Conservation (phyloP, 805 yeast genomes). For the Candida ulmi region DNA sequence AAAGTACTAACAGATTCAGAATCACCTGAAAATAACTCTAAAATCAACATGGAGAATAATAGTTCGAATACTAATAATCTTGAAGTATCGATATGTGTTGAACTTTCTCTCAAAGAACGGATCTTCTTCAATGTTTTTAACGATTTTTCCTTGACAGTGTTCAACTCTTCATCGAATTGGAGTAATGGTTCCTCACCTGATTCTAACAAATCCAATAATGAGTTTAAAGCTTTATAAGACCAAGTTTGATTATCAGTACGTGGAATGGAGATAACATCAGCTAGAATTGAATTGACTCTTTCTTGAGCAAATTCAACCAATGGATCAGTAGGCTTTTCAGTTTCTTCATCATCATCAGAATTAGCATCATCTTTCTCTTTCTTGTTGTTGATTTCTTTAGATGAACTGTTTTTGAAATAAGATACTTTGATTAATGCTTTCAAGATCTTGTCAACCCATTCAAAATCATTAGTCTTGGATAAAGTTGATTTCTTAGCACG, state of each 20-base stretch:
- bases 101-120: conserved; percentile 28
- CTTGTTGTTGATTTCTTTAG: too few relatives aligned
- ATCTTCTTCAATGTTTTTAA: conserved; percentile 42
- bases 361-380: too few relatives aligned
- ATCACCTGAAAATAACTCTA: conserved; percentile 74
- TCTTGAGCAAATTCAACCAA: conserved; percentile 47
- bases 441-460: conserved; percentile 27
- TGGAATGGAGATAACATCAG: conserved; percentile 44
- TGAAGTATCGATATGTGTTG: conserved; percentile 19
- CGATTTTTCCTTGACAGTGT: conserved; percentile 41
- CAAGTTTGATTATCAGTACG: conserved; percentile 47
- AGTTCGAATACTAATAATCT: conserved; percentile 66
- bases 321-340: conserved; percentile 14
- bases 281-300: conserved; percentile 61
- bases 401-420: conserved; percentile 19
- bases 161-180: conserved; percentile 56
- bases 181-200: conserved; percentile 24
- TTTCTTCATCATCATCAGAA: conserved; percentile 8
- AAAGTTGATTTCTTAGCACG: conserved; percentile 35
- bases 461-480: conserved; percentile 15
- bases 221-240: conserved; percentile 50
- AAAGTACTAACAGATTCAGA: conserved; percentile 70
- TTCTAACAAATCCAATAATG: conserved; percentile 25
- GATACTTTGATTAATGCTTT: conserved; percentile 25
- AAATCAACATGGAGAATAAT: conserved; percentile 65